Base-by-base conservation (phyloP, 2,329 filamentous ascomycete species). In the Coniochaeta sp. region DNA sequence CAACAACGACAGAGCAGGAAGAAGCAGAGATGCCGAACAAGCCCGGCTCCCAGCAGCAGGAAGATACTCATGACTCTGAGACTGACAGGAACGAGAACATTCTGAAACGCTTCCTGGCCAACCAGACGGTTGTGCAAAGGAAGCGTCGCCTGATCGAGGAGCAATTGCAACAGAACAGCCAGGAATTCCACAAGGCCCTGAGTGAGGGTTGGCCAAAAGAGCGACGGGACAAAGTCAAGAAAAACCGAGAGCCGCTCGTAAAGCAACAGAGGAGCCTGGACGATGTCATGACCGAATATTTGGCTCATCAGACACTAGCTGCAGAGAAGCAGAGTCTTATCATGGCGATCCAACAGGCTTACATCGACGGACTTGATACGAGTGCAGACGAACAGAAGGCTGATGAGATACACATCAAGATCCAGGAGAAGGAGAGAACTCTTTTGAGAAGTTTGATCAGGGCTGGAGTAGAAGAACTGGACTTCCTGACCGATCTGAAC, bases 321-420 rank as follows among this genome's bases (percentile, higher is more conserved):
- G 69, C 70, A 17, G 75, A 79, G 62, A 75, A 76, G 52, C 77
- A 84, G 61, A 67, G 72, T 6, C 68, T 85, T 24, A 73, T 80
- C 0, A 69, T 76, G 55, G 72, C 75, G 57, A 77, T 85, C 56
- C 74, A 75, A 3, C 72, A 80, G 60, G 79, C 79, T 0, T 86
- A 84, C 62, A 76, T 75, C 16, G 75, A 81, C 10, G 77, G 77
- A 26, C 67, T 79, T 16, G 78, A 84, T 55, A 84, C 79, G 1
- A 77, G 80, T 2, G 77, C 79, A 10, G 79, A 82, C 24, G 82
- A 85, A 65, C 66, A 69, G 36, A 75, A 73, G 44, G 70, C 85
- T 9, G 81, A 84, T 61, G 73, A 78, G 38, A 66, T 85, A 40
- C 75, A 76, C 12, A 74, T 74, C 56, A 67, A 75, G 58, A 71